A percentile compares a stretch with the other conserved stretches of the same genome.
These are phyloP conservation scores for Magnusiomyces starmeri DNA, from an alignment of 1,139 yeast species.

Conservation along the genomic window DNA sequence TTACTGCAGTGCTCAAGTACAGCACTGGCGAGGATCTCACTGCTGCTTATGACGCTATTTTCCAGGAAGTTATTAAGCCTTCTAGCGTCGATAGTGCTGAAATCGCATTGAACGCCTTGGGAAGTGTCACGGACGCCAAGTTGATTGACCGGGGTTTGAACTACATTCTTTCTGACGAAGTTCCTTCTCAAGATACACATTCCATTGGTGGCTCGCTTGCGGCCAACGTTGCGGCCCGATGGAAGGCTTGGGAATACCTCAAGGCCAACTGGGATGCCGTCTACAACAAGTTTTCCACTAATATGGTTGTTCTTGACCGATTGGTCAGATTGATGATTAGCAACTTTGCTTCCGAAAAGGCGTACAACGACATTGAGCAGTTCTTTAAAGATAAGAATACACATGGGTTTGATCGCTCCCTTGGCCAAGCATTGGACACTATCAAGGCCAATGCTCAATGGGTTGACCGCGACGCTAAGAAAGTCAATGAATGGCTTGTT, in stretches of 20 bases:
- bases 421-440: conserved; percentile 31
- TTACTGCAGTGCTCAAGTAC: conserved; percentile 44
- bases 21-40: conserved; percentile 33
- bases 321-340: conserved; percentile 49
- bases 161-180: conserved; percentile 36
- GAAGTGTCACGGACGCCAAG: conserved; percentile 41
- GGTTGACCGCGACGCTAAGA: conserved; percentile 28
- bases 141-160: conserved; percentile 38
- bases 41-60: conserved; percentile 43
- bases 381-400: conserved; percentile 53
- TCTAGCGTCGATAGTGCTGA: conserved; percentile 61
- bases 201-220: conserved; percentile 49
- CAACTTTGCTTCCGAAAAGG: conserved; percentile 41
- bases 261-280: conserved; percentile 46
- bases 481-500: conserved; percentile 32
- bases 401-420: conserved; percentile 34
- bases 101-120: conserved; percentile 54
- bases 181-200: conserved; percentile 70
- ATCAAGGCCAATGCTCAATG: conserved; percentile 28
- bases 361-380: conserved; percentile 39
- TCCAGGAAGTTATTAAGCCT: conserved; percentile 48
- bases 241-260: conserved; percentile 49
- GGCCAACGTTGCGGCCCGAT: conserved; percentile 44
- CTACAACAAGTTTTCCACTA: conserved; percentile 44
- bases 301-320: conserved; percentile 58